Percentiles rank a stretch among this genome's conserved stretches.
phyloP scores from a whole-genome alignment of 2,329 filamentous ascomycete genomes.

The Colletotrichum liaoningense region DNA sequence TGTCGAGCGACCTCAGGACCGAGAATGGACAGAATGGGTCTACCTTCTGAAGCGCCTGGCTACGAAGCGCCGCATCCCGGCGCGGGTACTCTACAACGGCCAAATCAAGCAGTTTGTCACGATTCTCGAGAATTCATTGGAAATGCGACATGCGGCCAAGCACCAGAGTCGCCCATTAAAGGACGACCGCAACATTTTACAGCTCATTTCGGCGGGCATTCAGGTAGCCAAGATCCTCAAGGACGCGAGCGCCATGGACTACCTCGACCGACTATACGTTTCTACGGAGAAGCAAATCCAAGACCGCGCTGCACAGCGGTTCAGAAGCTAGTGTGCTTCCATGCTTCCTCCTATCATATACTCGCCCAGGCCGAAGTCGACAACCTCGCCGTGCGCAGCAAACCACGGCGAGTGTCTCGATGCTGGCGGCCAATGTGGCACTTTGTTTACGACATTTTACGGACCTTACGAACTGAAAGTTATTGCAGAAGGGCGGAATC shows the following conservation, averaged over 20 bases:
- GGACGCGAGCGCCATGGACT: conserved; percentile 86
- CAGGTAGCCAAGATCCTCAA: conserved; percentile 90
- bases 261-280: conserved; percentile 84
- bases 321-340: conserved; percentile 45
- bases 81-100: conserved; percentile 85
- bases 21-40: conserved; percentile 94
- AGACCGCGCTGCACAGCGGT: conserved; percentile 65
- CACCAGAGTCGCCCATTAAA: conserved; percentile 86
- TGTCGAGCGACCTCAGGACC: conserved; percentile 78
- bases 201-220: conserved; percentile 87
- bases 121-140: conserved; percentile 86
- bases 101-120: conserved; percentile 94
- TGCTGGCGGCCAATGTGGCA: not conserved
- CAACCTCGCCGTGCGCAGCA: conserved; percentile 7
- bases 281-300: conserved; percentile 84
- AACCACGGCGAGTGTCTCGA: not conserved
- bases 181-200: conserved; percentile 89
- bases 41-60: conserved; percentile 87
- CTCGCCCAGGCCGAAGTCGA: not conserved
- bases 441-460: conserved; percentile 21
- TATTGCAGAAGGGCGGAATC: conserved; percentile 20
- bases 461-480: conserved; percentile 33
- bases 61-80: conserved; percentile 87
- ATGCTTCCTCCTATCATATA: not conserved
- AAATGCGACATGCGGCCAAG: conserved; percentile 88